Percentiles rank a stretch among this genome's conserved stretches.
Evolutionary conservation across 805 yeast species (phyloP).

Genomic region (Candida sphagnicola): DNA sequence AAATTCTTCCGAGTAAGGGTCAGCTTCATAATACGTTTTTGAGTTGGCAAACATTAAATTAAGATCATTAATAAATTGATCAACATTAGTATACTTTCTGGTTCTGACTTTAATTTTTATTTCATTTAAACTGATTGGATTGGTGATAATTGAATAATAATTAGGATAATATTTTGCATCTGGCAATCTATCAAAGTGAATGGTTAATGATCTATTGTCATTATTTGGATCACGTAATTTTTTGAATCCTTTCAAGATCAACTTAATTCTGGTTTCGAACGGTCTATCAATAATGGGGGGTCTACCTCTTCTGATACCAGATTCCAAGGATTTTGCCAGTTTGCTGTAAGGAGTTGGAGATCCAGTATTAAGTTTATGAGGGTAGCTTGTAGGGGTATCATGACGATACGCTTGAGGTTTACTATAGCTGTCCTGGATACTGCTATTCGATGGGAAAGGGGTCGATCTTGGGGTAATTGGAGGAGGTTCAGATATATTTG

Average conservation of each 20-base stretch:
- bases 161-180: constrained; percentile 53
- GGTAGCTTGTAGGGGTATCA: constrained; percentile 2
- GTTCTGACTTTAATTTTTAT: constrained; percentile 82
- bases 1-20: constrained; percentile 53
- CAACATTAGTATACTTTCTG: constrained; percentile 74
- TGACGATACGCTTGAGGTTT: constrained; percentile 1
- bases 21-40: constrained; percentile 51
- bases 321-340: constrained; percentile 15
- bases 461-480: constrained; percentile 2
- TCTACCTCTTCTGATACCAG: constrained; percentile 74
- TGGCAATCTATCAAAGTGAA: constrained; percentile 78
- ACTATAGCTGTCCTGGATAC: neutral
- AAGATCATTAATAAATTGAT: constrained; percentile 73
- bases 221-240: constrained; percentile 56
- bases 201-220: constrained; percentile 48
- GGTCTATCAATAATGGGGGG: constrained; percentile 92
- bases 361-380: neutral
- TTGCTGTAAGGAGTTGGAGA: constrained; percentile 3
- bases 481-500: constrained; percentile 2
- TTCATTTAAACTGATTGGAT: constrained; percentile 67
- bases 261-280: constrained; percentile 87
- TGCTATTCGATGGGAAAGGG: neutral
- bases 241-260: constrained; percentile 75
- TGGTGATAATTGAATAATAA: constrained; percentile 49
- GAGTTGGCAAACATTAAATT: constrained; percentile 71